phyloP scores from a whole-genome alignment of 1,139 yeast species.

The Nadsonia starkeyi-henricii region DNA sequence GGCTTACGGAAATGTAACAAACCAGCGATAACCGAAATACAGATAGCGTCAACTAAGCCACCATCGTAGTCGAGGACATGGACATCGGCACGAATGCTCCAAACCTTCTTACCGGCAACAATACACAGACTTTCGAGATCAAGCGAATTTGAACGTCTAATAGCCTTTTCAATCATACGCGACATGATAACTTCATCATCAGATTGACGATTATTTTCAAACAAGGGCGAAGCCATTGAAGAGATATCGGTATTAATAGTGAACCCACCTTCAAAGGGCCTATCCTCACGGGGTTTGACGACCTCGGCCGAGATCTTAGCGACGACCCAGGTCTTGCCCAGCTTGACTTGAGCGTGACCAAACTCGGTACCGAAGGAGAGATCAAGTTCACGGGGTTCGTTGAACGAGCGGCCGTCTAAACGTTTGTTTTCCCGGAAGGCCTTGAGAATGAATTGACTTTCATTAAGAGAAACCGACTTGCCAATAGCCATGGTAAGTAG shows the following conservation, averaged over 20 bases:
- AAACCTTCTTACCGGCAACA: constrained; percentile 79
- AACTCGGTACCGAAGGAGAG: constrained; percentile 54
- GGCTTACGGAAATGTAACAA: constrained; percentile 73
- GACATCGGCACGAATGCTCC: constrained; percentile 82
- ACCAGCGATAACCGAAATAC: constrained; percentile 82
- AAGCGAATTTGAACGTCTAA: constrained; percentile 75
- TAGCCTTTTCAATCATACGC: constrained; percentile 78
- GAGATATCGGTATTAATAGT: constrained; percentile 73
- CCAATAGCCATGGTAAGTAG: not conserved
- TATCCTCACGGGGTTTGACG: constrained; percentile 71
- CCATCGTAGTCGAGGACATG: constrained; percentile 87
- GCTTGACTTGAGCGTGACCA: constrained; percentile 65
- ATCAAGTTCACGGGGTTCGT: constrained; percentile 48
- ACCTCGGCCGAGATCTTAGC: constrained; percentile 72
- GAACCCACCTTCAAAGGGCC: constrained; percentile 90
- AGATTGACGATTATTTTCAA: constrained; percentile 57
- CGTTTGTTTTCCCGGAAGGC: constrained; percentile 39
- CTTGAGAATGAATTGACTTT: constrained; percentile 39
- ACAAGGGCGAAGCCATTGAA: constrained; percentile 78
- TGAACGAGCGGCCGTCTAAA: constrained; percentile 52
- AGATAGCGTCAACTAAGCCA: constrained; percentile 77
- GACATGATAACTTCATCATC: constrained; percentile 71
- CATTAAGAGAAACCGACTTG: constrained; percentile 36
- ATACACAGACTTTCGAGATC: constrained; percentile 86
- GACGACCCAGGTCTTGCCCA: constrained; percentile 62